Evolutionary conservation across 2,329 filamentous ascomycete genomes (phyloP).

Genomic region (Ophiocordyceps camponoti-rufipedis): DNA sequence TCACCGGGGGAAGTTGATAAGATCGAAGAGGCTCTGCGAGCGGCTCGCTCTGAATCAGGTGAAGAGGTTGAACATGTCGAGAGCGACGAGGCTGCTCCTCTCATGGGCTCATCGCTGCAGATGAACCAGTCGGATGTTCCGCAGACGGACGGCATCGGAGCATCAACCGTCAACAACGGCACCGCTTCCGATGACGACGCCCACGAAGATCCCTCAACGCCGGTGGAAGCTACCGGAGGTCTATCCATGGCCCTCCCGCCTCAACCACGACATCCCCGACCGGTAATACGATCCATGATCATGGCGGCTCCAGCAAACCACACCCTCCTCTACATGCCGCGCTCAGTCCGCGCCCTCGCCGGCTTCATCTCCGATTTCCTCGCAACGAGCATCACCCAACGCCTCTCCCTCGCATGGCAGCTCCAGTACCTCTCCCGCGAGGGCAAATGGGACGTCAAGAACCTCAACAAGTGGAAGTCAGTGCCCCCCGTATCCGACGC

Average conservation of each 20-base stretch:
- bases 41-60: constrained; percentile 1
- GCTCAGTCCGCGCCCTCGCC: constrained; percentile 56
- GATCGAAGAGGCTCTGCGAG: constrained; percentile 30
- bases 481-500: constrained; percentile 60
- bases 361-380: constrained; percentile 76
- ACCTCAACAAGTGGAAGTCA: constrained; percentile 76
- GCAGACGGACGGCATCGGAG: background rate
- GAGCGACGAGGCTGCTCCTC: constrained; percentile 30
- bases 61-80: background rate
- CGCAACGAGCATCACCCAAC: constrained; percentile 51
- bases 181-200: constrained; percentile 16
- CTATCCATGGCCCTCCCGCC: constrained; percentile 20
- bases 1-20: constrained; percentile 52
- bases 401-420: constrained; percentile 77
- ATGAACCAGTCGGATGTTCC: constrained; percentile 8
- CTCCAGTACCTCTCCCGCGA: constrained; percentile 73
- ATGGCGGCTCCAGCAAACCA: constrained; percentile 67
- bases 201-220: constrained; percentile 26
- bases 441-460: constrained; percentile 97
- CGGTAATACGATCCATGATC: constrained; percentile 47
- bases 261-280: constrained; percentile 27
- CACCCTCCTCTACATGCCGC: constrained; percentile 64
- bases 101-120: constrained; percentile 19
- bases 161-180: background rate
- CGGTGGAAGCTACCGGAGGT: constrained; percentile 16